Conservation (phyloP, 305 asterid species). For the Rubia peregrina region DNA sequence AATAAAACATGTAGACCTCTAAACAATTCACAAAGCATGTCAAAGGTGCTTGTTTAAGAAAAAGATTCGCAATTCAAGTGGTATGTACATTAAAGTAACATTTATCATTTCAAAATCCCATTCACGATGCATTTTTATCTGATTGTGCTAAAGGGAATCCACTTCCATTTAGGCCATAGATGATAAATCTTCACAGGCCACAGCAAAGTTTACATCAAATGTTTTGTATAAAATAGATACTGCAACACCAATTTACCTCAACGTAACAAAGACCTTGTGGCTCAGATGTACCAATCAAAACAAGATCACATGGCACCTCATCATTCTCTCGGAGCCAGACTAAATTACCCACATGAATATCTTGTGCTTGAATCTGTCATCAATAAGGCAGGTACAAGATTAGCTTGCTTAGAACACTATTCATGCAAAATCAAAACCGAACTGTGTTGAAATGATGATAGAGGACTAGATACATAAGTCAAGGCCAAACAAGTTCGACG, state of each 20-base stretch:
- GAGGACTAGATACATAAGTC: neutral
- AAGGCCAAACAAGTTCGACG: neutral
- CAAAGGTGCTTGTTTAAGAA: neutral
- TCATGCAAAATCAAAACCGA: slow-evolving; percentile 9
- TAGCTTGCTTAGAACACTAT: slow-evolving; percentile 20
- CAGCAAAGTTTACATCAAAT: neutral
- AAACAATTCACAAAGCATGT: neutral
- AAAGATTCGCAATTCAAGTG: neutral
- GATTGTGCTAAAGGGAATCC: neutral
- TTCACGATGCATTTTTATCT: neutral
- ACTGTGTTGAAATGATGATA: slow-evolving; percentile 9
- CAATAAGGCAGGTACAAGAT: slow-evolving; percentile 19
- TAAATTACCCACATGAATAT: slow-evolving; percentile 74
- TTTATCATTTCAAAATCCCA: neutral
- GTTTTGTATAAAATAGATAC: neutral
- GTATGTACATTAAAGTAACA: neutral
- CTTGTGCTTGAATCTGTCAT: slow-evolving; percentile 79
- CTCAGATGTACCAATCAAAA: slow-evolving; percentile 89
- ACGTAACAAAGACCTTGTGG: slow-evolving; percentile 83
- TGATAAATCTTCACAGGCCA: neutral
- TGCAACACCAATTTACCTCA: slow-evolving; percentile 55
- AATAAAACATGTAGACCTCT: neutral
- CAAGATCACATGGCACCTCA: slow-evolving; percentile 96
- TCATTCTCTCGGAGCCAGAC: slow-evolving; percentile 99
- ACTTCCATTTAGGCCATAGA: neutral